Conservation (phyloP, 2,329 filamentous ascomycete genomes). For the Neofusicoccum ribis region DNA sequence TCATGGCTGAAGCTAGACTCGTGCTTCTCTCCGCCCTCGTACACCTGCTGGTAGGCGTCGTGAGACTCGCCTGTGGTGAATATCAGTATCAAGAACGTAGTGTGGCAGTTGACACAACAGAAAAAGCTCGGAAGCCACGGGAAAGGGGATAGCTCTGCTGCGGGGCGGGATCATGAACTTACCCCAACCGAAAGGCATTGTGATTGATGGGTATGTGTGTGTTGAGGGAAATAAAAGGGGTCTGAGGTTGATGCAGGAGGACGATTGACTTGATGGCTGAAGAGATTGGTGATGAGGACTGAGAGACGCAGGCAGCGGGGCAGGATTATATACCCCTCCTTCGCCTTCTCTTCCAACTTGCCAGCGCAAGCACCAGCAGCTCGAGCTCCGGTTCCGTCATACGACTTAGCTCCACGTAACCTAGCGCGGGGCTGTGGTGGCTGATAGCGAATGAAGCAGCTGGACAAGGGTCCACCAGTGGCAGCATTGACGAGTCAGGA, state of each 20-base stretch:
- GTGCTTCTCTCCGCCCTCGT: constrained; percentile 53
- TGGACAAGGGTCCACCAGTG: not conserved
- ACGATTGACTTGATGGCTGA: not conserved
- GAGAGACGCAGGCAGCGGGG: not conserved
- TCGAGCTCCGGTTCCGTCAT: constrained; percentile 6
- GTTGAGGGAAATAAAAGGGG: not conserved
- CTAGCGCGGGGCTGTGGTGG: constrained; percentile 12
- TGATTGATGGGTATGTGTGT: constrained; percentile 26
- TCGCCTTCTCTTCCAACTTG: not conserved
- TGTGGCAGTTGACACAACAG: too few species aligned
- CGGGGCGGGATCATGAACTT: constrained; percentile 17
- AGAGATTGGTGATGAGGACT: constrained; percentile 10
- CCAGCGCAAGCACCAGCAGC: not conserved
- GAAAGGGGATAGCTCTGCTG: not conserved
- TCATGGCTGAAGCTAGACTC: constrained; percentile 70
- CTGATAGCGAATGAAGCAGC: not conserved
- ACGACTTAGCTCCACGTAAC: constrained; percentile 2
- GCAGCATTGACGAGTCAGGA: not conserved
- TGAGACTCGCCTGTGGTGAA: constrained; percentile 50
- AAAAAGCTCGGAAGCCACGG: not conserved
- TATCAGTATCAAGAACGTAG: not conserved
- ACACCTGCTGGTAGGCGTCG: constrained; percentile 57
- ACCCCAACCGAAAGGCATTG: constrained; percentile 50
- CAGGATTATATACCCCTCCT: constrained; percentile 15
- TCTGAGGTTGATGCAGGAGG: not conserved